Evolutionary conservation across 208 protist genomes (phyloP), one percentile per base, ranked within the genome.

Genomic region (Leishmania tropica): DNA sequence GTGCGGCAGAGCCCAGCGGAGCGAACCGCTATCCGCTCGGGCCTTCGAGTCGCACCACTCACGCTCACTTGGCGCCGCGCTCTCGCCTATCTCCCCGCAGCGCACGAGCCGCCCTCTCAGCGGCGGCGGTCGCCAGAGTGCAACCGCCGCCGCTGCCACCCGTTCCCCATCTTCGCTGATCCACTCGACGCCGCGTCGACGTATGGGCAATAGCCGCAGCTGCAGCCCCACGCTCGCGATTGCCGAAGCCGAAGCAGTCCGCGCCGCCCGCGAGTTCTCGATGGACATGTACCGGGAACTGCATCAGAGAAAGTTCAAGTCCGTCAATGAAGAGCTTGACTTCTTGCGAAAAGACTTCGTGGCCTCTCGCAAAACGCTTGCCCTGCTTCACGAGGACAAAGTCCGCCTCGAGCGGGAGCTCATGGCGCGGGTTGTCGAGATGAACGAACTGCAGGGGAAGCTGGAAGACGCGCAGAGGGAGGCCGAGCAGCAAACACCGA

Each of bases 291-390:
- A 96, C 83, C 83, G 81, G 31, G 80, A 79, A 28, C 73, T 94
- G 64, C 88, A 96, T 51, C 78, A 89, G 42, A 88, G 88, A 48
- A 78, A 87, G 42, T 97, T 97, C 81, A 79, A 75, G 51, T 88
- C 84, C 13, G n/a, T 80, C 28, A 80, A 89, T 70, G 94, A 97
- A 76, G 94, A 97, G 73, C 85, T 96, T 0, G 81, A 88, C 37
- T 92, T 93, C 76, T 72, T 97, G 37, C 92, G 91, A n/a, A 78
- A 81, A 28, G 87, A 91, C 79, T 90, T 91, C 79, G 83, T 93
- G 10, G 68, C 88, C 28, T 89, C 87, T 28, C 90, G 91, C 8
- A 87, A 90, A 48, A 94, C 88, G 42, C 78, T 95, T 28, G 77
- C 79, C 67, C 79, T 93, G 72, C 67, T 91, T 68, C 81, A 89